Evolutionary conservation across 306 rosid genomes (phyloP), one percentile per base, ranked within the genome.

Genomic region (Rosa multiflora): DNA sequence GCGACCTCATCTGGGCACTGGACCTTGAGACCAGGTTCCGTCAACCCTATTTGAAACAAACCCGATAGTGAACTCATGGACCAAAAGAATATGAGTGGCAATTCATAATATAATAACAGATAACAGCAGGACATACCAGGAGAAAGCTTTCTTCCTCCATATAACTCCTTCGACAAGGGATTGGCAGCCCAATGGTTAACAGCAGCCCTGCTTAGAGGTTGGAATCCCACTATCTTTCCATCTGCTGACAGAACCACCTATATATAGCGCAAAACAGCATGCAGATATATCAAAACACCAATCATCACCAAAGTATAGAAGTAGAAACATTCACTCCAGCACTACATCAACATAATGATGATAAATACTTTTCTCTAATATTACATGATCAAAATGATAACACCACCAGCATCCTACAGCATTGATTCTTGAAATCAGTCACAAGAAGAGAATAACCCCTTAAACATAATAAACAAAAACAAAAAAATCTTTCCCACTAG

Each of bases 161-260:
- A 94, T 32, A 94, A 86, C 83, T 94, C 95, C 86, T 63, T 90
- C 72, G 99, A 90, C 40, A 94, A 83, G 64, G 99, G 99, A 85
- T 89, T 92, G 40, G 87, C 90, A 39, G 95, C 95, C 99, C 99
- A 92, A 10, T 86, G 88, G 79, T 89, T 89, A 67, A 92, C 97
- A 10, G 95, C 99, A 75, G 93, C 97, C 68, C 93, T 87, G 81
- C 97, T 92, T 77, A 87, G 77, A 42, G 99, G 99, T 83, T 94
- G 97, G 86, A 92, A 92, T 77, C 97, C 99, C 47, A 92, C 83
- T 66, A 94, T 83, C 79, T 80, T 87, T 52, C 93, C 97, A 69
- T 89, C 89, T 1, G 78, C 63, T 6, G 94, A 87, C 88, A 90
- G 81, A 80, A 92, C 99, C 74, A 92, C 99, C 99, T 92, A 71